These are phyloP conservation scores for Coemansia aciculifera DNA, from an alignment of 192 early-diverging fungal species.

Conservation along the genomic window DNA sequence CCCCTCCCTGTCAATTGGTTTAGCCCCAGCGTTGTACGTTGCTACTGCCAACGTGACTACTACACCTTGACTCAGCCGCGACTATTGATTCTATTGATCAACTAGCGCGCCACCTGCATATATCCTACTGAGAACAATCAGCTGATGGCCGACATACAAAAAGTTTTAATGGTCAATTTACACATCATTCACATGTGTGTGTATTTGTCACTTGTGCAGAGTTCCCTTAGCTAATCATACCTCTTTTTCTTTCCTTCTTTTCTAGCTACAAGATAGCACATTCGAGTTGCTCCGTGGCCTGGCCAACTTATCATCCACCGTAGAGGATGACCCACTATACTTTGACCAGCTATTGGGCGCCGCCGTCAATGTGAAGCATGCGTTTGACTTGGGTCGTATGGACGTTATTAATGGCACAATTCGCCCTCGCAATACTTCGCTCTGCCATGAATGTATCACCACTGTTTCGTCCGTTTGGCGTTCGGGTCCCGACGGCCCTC, in stretches of 20 bases:
- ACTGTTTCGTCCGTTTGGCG: conserved; percentile 57
- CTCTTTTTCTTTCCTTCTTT: not conserved
- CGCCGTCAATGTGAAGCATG: conserved; percentile 53
- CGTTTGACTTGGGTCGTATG: conserved; percentile 53
- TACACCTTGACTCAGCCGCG: not conserved
- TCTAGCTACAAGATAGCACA: conserved; percentile 55
- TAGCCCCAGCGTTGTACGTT: not conserved
- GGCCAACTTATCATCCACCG: conserved; percentile 35
- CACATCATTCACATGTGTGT: not conserved
- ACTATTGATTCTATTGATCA: conserved; percentile 1
- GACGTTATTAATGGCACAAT: conserved; percentile 54
- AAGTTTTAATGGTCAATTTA: not conserved
- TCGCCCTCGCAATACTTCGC: conserved; percentile 52
- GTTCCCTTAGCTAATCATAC: not conserved
- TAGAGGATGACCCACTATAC: conserved; percentile 51
- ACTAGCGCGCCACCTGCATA: not conserved
- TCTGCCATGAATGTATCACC: conserved; percentile 57
- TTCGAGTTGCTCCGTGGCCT: conserved; percentile 51
- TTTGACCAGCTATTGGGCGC: conserved; percentile 57
- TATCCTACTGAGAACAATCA: not conserved
- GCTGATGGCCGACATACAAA: not conserved
- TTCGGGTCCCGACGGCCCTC: conserved; percentile 53
- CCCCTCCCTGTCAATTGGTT: no score
- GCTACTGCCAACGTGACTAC: conserved; percentile 6
- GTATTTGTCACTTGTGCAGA: not conserved